Conservation (phyloP, 192 early-diverging fungal species). For the Linderina pennispora region DNA sequence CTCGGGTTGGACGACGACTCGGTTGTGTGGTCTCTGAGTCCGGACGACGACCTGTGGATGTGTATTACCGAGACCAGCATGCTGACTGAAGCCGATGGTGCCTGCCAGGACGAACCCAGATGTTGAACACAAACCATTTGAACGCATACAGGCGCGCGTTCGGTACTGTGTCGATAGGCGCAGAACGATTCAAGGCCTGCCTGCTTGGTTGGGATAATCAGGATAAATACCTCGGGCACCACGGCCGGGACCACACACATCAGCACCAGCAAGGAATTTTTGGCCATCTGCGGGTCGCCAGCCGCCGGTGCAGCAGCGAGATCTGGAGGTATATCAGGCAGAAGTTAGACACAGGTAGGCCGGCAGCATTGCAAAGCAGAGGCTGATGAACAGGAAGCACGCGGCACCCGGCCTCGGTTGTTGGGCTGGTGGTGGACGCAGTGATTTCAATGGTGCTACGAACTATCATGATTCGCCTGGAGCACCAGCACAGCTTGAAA, state of each 20-base stretch:
- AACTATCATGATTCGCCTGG: neutral
- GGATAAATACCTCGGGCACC: slow-evolving; percentile 11
- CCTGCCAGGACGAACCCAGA: slow-evolving; percentile 19
- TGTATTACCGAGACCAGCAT: slow-evolving; percentile 7
- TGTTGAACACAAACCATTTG: slow-evolving; percentile 34
- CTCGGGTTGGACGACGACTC: neutral
- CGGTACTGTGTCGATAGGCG: slow-evolving; percentile 8
- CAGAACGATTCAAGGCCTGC: slow-evolving; percentile 21
- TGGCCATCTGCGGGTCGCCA: too few species aligned
- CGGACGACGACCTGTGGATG: neutral
- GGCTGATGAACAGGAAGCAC: neutral
- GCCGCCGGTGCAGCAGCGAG: neutral
- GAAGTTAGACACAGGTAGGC: neutral
- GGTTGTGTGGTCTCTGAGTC: neutral
- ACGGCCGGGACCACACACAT: neutral
- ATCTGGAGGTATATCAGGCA: neutral
- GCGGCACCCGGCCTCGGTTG: neutral
- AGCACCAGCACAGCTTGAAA: neutral
- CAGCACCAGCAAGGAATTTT: neutral
- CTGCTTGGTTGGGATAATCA: slow-evolving; percentile 9
- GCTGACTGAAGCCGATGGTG: slow-evolving; percentile 11
- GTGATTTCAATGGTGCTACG: neutral
- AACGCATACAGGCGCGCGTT: slow-evolving; percentile 18
- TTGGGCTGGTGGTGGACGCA: neutral
- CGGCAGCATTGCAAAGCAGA: neutral